Conservation (phyloP, 352 stramenopile species). For the Phytophthora uliginosa region DNA sequence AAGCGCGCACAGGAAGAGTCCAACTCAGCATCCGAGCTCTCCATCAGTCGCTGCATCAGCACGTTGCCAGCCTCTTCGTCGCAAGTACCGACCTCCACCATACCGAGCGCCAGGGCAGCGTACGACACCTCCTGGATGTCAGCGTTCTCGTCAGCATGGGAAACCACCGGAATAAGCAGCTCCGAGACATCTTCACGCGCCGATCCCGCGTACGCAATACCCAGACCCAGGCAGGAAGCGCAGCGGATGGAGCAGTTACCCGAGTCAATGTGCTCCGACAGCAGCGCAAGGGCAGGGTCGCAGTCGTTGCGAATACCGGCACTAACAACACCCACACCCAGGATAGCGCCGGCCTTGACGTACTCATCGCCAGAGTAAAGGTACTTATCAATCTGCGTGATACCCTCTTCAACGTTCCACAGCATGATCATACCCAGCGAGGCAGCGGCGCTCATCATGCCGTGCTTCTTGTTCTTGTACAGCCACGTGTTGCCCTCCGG, state of each 20-base stretch:
- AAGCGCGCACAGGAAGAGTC: slow-evolving; percentile 97
- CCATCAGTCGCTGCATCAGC: slow-evolving; percentile 98
- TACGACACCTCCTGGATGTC: slow-evolving; percentile 95
- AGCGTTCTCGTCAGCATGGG: slow-evolving; percentile 91
- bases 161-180: slow-evolving; percentile 96
- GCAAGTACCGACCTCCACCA: slow-evolving; percentile 99
- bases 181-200: slow-evolving; percentile 98
- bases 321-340: slow-evolving; percentile 97
- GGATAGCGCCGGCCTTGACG: slow-evolving; percentile 98
- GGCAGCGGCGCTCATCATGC: slow-evolving; percentile 98
- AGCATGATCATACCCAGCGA: slow-evolving; percentile 98
- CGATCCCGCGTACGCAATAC: slow-evolving; percentile 98
- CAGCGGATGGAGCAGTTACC: slow-evolving; percentile 96
- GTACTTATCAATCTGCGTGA: slow-evolving; percentile 99
- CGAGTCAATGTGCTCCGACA: slow-evolving; percentile 98
- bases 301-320: slow-evolving; percentile 97
- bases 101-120: slow-evolving; percentile 96
- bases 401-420: slow-evolving; percentile 99
- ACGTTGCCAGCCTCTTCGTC: slow-evolving; percentile 97
- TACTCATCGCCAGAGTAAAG: slow-evolving; percentile 99
- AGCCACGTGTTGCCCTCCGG: slow-evolving; percentile 97
- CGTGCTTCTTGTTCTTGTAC: slow-evolving; percentile 99
- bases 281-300: slow-evolving; percentile 97
- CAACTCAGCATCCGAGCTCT: slow-evolving; percentile 97
- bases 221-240: slow-evolving; percentile 96